phyloP scores from a whole-genome alignment of 2,329 filamentous ascomycete genomes.

The Ophiostoma tasmaniense region DNA sequence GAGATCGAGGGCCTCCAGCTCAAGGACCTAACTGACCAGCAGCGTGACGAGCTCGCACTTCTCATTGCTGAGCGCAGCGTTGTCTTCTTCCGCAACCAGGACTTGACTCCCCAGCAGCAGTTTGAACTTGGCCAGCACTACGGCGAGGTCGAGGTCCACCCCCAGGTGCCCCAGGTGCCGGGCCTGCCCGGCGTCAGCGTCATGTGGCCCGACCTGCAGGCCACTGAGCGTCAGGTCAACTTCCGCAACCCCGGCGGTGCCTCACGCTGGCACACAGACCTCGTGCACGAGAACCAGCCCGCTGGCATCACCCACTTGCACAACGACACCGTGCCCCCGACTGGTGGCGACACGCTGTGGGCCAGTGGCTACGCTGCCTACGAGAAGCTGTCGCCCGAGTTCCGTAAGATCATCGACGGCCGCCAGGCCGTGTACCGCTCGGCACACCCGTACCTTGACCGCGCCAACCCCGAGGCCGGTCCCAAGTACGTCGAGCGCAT shows the following conservation, averaged over 20 bases:
- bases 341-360: constrained; percentile 67
- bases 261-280: constrained; percentile 60
- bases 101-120: constrained; percentile 53
- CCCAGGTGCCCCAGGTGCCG: constrained; percentile 62
- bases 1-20: constrained; percentile 57
- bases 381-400: constrained; percentile 61
- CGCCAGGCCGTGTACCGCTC: constrained; percentile 55
- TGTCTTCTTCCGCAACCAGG: constrained; percentile 59
- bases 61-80: constrained; percentile 56
- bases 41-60: constrained; percentile 54
- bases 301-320: constrained; percentile 63
- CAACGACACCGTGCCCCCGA: constrained; percentile 56
- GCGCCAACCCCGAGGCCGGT: constrained; percentile 49
- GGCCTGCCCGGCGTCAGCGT: constrained; percentile 56
- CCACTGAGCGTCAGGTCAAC: constrained; percentile 49
- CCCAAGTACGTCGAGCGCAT: constrained; percentile 58
- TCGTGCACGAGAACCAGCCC: constrained; percentile 63
- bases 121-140: constrained; percentile 54
- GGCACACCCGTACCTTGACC: constrained; percentile 59
- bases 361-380: constrained; percentile 63
- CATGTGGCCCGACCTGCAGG: constrained; percentile 61
- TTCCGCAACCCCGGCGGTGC: constrained; percentile 62
- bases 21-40: constrained; percentile 50
- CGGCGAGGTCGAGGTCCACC: constrained; percentile 60
- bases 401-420: constrained; percentile 63